Evolutionary conservation across 2,329 filamentous ascomycete genomes (phyloP).

Genomic region (Chaetoscypha palmicola): DNA sequence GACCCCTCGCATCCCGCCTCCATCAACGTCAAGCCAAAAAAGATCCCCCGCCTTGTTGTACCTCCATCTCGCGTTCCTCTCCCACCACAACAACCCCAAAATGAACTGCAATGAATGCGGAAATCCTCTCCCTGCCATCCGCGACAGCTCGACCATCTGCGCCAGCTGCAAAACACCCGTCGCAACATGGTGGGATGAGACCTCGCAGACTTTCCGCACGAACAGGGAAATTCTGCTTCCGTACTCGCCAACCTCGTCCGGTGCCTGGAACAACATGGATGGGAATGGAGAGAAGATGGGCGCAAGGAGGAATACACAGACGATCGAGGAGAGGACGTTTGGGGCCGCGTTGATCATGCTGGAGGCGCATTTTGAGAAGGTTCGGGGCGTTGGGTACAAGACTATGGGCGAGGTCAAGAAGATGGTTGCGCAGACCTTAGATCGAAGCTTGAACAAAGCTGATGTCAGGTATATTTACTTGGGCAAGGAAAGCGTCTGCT

Average conservation of each 20-base stretch:
- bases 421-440: constrained; percentile 54
- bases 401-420: constrained; percentile 48
- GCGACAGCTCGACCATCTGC: constrained; percentile 25
- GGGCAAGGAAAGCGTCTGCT: no score
- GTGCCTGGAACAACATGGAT: constrained; percentile 3
- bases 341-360: constrained; percentile 53
- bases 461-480: constrained; percentile 45
- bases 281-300: constrained; percentile 15
- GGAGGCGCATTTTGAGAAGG: constrained; percentile 53
- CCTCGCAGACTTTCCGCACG: constrained; percentile 25
- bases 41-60: no score
- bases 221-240: constrained; percentile 26
- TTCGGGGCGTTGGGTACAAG: constrained; percentile 49
- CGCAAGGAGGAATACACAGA: constrained; percentile 32
- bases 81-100: no score
- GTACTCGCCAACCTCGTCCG: constrained; percentile 5
- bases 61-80: no score
- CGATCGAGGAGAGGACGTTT: constrained; percentile 59
- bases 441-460: constrained; percentile 53
- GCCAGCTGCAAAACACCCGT: constrained; percentile 29
- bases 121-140: constrained; percentile 22
- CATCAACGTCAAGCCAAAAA: no score
- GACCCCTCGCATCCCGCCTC: no score
- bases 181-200: constrained; percentile 29
- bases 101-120: constrained; percentile 28